Evolutionary conservation across 2,329 filamentous ascomycete genomes (phyloP).

Genomic region (Talaromyces sp.): DNA sequence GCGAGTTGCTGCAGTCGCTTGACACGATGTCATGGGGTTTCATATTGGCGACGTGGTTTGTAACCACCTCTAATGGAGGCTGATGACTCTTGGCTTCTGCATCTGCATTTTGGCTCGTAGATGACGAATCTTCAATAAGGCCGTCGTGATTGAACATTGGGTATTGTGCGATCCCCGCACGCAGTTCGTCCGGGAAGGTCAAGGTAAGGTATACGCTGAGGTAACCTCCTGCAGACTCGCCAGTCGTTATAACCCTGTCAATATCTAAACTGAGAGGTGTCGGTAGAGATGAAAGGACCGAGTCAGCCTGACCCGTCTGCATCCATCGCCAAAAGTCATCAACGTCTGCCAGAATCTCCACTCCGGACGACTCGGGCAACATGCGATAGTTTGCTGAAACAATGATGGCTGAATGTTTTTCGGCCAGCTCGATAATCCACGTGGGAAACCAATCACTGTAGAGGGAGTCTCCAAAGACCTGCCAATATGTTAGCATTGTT

Average conservation of each 20-base stretch:
- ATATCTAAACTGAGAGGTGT: slow-evolving; percentile 18
- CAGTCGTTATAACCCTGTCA: slow-evolving; percentile 20
- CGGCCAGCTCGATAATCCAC: slow-evolving; percentile 33
- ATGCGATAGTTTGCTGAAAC: slow-evolving; percentile 45
- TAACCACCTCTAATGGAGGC: background rate
- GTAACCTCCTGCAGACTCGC: slow-evolving; percentile 27
- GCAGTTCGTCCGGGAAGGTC: slow-evolving; percentile 21
- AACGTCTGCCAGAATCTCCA: slow-evolving; percentile 43
- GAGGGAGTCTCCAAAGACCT: slow-evolving; percentile 8
- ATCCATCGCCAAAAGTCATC: slow-evolving; percentile 45
- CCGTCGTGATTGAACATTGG: slow-evolving; percentile 24
- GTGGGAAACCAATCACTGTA: slow-evolving; percentile 18
- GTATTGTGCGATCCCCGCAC: slow-evolving; percentile 25
- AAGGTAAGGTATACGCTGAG: slow-evolving; percentile 23
- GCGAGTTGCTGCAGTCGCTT: slow-evolving; percentile 7
- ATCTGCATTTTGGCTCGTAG: slow-evolving; percentile 6
- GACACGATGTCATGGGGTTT: slow-evolving; percentile 12
- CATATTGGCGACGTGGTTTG: background rate
- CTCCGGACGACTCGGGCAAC: slow-evolving; percentile 40
- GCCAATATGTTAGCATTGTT: background rate
- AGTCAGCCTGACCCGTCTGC: slow-evolving; percentile 2
- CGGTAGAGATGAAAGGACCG: slow-evolving; percentile 12
- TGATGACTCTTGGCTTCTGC: too few relatives aligned
- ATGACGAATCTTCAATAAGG: slow-evolving; percentile 12
- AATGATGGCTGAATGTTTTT: slow-evolving; percentile 35